Evolutionary conservation across 768 basidiomycete genomes (phyloP).

Genomic region (Termitomyces sp.): DNA sequence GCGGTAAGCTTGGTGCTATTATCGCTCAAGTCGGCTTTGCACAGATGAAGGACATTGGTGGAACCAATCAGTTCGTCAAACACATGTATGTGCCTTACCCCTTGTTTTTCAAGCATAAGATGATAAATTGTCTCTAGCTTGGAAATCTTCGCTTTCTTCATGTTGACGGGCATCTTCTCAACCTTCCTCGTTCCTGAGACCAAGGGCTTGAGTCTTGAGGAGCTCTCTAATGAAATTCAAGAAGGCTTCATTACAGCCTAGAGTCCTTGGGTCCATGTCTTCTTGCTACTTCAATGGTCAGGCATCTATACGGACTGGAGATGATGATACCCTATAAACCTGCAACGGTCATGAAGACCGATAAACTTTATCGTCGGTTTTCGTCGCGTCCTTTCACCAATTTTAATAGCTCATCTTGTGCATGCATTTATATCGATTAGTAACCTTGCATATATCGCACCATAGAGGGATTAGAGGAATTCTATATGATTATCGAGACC

Average conservation of each 20-base stretch:
- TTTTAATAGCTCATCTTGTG: background rate
- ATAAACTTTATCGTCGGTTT: background rate
- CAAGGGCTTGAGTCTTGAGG: conserved; percentile 59
- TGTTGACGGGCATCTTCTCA: conserved; percentile 80
- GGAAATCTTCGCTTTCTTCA: conserved; percentile 81
- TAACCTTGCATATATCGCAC: background rate
- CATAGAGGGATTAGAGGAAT: background rate
- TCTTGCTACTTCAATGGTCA: background rate
- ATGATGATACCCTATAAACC: background rate
- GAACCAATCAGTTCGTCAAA: conserved; percentile 50
- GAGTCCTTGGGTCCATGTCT: conserved; percentile 13
- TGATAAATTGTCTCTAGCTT: conserved; percentile 33
- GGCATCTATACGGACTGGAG: background rate
- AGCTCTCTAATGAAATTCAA: conserved; percentile 69
- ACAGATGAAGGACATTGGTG: conserved; percentile 63
- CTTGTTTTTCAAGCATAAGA: background rate
- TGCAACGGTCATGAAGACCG: background rate
- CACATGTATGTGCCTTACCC: conserved; percentile 51
- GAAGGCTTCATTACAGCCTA: conserved; percentile 42
- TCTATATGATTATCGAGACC: background rate
- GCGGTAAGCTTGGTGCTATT: conserved; percentile 81
- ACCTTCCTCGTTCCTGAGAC: conserved; percentile 81
- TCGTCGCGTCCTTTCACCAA: background rate
- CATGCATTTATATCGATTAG: background rate
- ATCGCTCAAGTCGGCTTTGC: conserved; percentile 75